Evolutionary conservation across 352 stramenopile species (phyloP), one percentile per base, ranked within the genome.

Genomic region (Blastocystis sp.): DNA sequence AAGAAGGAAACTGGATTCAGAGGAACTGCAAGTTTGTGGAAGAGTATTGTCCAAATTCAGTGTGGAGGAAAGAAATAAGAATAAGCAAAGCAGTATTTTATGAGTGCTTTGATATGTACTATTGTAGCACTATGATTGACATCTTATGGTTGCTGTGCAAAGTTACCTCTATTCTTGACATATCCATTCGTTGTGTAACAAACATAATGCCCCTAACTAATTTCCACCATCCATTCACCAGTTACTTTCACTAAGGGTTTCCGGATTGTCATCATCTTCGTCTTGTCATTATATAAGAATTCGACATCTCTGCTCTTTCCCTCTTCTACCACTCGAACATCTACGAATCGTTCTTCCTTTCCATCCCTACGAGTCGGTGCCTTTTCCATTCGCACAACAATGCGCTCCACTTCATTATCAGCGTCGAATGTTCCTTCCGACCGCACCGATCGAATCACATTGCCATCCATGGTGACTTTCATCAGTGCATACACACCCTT

Each of bases 161-260:
- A 59, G 11, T n/a, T n/a, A 2, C 50, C 20, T n/a, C 50, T n/a
- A 59, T 59, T n/a, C 20, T n/a, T n/a, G 11, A n/a, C 2, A 13
- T 1, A 59, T 2, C 2, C 50, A 59, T 59, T 59, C 9, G 9
- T 68, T 18, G 9, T 26, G n/a, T 37, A 23, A 68, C 59, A 68
- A 68, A 39, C 59, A 77, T 18, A 76, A 55, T 23, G 18, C 23
- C 39, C 66, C 39, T 50, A 93, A 54, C 90, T 90, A 34, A 96
- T 94, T 43, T 89, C 88, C 39, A 96, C 91, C 84, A 92, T 90
- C 93, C 93, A 96, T 62, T 92, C 91, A 55, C 93, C 92, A 76
- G 93, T 94, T 62, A 93, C 92, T 20, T 93, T 70, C 73, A 95
- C 90, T 53, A 91, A 89, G 20, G 94, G 94, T 91, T 97, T 96